Evolutionary conservation across 2,329 filamentous ascomycete genomes (phyloP).

Genomic region (Colletotrichum godetiae): DNA sequence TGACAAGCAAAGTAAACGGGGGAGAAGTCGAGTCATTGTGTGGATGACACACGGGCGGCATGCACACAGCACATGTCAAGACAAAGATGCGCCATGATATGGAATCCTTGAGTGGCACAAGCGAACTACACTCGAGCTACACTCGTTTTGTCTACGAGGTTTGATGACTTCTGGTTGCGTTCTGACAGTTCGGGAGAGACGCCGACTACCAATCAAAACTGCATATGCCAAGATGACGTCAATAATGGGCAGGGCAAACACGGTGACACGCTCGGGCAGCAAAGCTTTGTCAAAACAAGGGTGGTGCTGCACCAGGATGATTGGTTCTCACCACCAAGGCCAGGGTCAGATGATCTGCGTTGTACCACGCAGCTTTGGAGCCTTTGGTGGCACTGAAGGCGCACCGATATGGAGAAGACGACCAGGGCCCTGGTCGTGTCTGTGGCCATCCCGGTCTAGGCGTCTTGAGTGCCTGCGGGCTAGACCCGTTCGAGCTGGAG

Average conservation of each 20-base stretch:
- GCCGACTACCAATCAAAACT: not conserved
- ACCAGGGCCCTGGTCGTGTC: slow-evolving; percentile 26
- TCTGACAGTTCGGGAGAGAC: slow-evolving; percentile 6
- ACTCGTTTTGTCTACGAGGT: not conserved
- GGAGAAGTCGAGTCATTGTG: slow-evolving; percentile 20
- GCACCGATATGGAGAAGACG: slow-evolving; percentile 22
- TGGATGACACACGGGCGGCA: not conserved
- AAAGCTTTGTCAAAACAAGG: slow-evolving; percentile 1
- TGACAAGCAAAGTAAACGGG: not conserved
- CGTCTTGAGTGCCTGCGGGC: slow-evolving; percentile 28
- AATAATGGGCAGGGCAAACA: not conserved
- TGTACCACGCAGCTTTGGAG: slow-evolving; percentile 18
- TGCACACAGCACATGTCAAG: slow-evolving; percentile 18
- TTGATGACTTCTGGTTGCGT: not conserved
- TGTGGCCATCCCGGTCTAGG: slow-evolving; percentile 40
- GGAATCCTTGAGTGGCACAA: not conserved
- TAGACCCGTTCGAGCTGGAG: slow-evolving; percentile 26
- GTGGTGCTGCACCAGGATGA: not conserved
- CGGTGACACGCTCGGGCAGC: slow-evolving; percentile 14
- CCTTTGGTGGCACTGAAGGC: slow-evolving; percentile 29
- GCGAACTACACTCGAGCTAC: not conserved
- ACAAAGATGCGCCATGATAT: slow-evolving; percentile 13
- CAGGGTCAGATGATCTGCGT: slow-evolving; percentile 33
- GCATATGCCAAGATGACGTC: slow-evolving; percentile 32
- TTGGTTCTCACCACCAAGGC: not conserved